Evolutionary conservation across 2,329 filamentous ascomycete species (phyloP), one percentile per base, ranked within the genome.

Genomic region (Pseudogymnoascus sp.): DNA sequence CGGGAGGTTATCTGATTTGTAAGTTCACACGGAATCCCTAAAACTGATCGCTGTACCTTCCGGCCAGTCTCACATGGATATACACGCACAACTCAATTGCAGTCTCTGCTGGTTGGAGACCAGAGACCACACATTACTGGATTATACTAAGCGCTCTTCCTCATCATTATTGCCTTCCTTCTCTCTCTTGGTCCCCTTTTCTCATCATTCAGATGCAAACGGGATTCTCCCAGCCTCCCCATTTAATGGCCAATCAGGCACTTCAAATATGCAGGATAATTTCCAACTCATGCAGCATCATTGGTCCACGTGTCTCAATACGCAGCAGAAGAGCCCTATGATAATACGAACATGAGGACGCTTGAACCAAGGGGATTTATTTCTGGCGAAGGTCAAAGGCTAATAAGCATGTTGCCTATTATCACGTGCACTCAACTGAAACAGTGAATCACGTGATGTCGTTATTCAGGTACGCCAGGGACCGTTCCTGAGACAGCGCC

Each of bases 281-380:
- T 56, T 33, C 50, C 50, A 33, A 22, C 50, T 22, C 50, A 56
- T 56, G 50, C 50, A 56, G 50, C 50, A 22, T 33, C 50, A 56
- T 56, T 56, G 50, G 50, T 56, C 50, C 50, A 56, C 50, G 50
- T 56, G 50, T 56, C 50, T 56, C 50, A 56, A 33, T 56, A 22
- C 50, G 10, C 11, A 56, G 14, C 28, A 14, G 16, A 14, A 56
- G 16, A 56, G 28, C 50, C 50, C 11, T 56, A 33, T 33, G 50
- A 56, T 56, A 33, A 35, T 56, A 7, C 10, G n/a, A 56, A 22
- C 14, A 12, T 35, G 28, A 22, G 26, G 26, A 7, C 4, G 2
- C n/a, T 33, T 56, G 50, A 35, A 56, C 5, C 28, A 19, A 22
- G 28, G 50, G 16, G n/a, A 22, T 22, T 56, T 22, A 14, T 56